Base-by-base conservation (phyloP, 2,329 filamentous ascomycete species). In the Colletotrichum lini region DNA sequence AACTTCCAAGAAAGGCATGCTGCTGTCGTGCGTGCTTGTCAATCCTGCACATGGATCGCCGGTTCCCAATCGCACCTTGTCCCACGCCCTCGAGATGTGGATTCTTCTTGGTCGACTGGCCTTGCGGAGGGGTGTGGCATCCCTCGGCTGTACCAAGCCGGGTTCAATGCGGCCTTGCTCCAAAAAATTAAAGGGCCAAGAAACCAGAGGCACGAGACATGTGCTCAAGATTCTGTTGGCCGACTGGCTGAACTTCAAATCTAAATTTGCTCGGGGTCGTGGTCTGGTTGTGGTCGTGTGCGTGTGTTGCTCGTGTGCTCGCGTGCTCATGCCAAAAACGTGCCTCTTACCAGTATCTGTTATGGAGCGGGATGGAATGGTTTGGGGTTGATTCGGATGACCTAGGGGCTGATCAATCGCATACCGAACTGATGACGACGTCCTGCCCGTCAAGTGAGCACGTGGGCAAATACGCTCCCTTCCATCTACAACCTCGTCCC, bases 171-270 rank as follows among this genome's bases (percentile, higher is more conserved):
- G n/a, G 21, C 23, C 53, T 21, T 38, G 47, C 57, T 30, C 16
- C 44, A 42, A 8, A 45, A 30, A 18, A 38, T 6, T 21, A 10
- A 38, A 38, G 35, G 35, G 38, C 47, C 50, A 44, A 68, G 58
- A 4, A 61, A 52, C 21, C 58, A 68, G 30, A 59, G 58, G 65
- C 68, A 68, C 65, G 65, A 71, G 68, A 71, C 68, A 68, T 71
- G 68, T 67, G 64, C 64, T 62, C 52, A 50, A 50, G 42, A 50
- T 57, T 23, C 63, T n/a, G 67, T 70, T 70, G 63, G 63, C 38
- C 26, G 49, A 62, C 44, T 40, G 53, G 53, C 45, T 40, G n/a
- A 38, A 18, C 44, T 18, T 16, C 23, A n/a, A 23, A 18, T 23
- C 13, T n/a, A 9, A 30, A 47, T 30, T n/a, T n/a, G 3, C 57